Percentiles rank a stretch among this genome's conserved stretches.
Evolutionary conservation across 805 yeast species (phyloP).

Genomic region (Cyberlindnera meyerae): DNA sequence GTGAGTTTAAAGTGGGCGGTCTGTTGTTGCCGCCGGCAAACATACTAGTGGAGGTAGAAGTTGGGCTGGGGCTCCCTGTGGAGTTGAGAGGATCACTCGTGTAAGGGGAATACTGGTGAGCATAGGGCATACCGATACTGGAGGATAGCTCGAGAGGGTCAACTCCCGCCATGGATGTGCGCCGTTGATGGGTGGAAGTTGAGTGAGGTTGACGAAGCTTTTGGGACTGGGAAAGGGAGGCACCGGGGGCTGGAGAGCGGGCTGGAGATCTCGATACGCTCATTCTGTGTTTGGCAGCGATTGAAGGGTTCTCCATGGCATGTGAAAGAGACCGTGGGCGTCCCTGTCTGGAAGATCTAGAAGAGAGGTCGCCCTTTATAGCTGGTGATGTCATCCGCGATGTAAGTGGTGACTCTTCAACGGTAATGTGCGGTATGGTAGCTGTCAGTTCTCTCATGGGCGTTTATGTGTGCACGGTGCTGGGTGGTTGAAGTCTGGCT

Average conservation of each 20-base stretch:
- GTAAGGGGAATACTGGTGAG: slow-evolving; percentile 3
- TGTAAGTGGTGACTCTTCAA: no score
- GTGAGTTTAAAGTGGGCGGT: slow-evolving; percentile 9
- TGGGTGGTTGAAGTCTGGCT: no score
- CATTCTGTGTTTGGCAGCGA: slow-evolving; percentile 5
- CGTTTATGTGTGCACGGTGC: no score
- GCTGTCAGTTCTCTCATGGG: no score
- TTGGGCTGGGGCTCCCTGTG: slow-evolving; percentile 9
- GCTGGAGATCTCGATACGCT: slow-evolving; percentile 19
- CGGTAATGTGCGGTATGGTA: no score
- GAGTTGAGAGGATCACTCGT: neutral
- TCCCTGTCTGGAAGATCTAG: slow-evolving; percentile 5
- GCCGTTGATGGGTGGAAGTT: slow-evolving; percentile 7
- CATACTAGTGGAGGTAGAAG: slow-evolving; percentile 1
- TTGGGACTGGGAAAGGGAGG: slow-evolving; percentile 9
- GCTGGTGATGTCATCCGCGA: no score
- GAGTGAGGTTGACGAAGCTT: slow-evolving; percentile 11
- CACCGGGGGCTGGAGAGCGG: slow-evolving; percentile 8
- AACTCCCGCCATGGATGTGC: slow-evolving; percentile 16
- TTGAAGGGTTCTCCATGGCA: slow-evolving; percentile 1
- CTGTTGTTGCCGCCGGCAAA: slow-evolving; percentile 5
- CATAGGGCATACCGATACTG: slow-evolving; percentile 21
- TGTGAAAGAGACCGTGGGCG: slow-evolving; percentile 9
- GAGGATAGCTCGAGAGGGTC: slow-evolving; percentile 18
- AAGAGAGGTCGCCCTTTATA: no score